A percentile compares a stretch with the other conserved stretches of the same genome.
Evolutionary conservation across 306 rosid genomes (phyloP).

Genomic region (Herpetospermum pedunculosum): DNA sequence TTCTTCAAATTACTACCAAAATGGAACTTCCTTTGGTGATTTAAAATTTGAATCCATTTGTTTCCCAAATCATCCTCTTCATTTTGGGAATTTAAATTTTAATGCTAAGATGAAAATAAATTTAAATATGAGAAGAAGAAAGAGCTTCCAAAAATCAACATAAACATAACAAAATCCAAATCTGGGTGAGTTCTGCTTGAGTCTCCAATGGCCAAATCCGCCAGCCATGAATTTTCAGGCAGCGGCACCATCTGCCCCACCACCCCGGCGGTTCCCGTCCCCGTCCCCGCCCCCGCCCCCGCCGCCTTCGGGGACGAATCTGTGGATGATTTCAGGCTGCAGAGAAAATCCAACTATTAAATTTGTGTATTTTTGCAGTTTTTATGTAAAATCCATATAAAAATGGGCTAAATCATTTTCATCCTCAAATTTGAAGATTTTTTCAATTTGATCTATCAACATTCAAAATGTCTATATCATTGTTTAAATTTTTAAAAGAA

Average conservation of each 20-base stretch:
- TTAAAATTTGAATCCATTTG: neutral
- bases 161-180: constrained; percentile 4
- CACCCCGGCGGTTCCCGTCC: neutral
- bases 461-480: too few species aligned
- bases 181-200: constrained; percentile 8
- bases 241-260: constrained; percentile 16
- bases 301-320: constrained; percentile 14
- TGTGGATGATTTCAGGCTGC: constrained; percentile 33
- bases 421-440: neutral
- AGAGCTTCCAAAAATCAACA: constrained; percentile 17
- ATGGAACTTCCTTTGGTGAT: neutral
- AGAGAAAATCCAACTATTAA: neutral
- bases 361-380: neutral
- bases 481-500: too few species aligned
- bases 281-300: neutral
- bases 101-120: neutral
- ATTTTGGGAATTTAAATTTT: neutral
- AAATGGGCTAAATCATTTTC: too few species aligned
- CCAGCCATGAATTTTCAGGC: constrained; percentile 36
- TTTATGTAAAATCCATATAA: too few species aligned
- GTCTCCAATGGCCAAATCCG: constrained; percentile 37
- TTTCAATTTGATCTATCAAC: too few species aligned
- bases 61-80: neutral
- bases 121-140: constrained; percentile 18
- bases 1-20: neutral